A percentile compares a stretch with the other conserved stretches of the same genome.
phyloP scores from a whole-genome alignment of 2,329 filamentous ascomycete species.

The Colletotrichum orbiculare region DNA sequence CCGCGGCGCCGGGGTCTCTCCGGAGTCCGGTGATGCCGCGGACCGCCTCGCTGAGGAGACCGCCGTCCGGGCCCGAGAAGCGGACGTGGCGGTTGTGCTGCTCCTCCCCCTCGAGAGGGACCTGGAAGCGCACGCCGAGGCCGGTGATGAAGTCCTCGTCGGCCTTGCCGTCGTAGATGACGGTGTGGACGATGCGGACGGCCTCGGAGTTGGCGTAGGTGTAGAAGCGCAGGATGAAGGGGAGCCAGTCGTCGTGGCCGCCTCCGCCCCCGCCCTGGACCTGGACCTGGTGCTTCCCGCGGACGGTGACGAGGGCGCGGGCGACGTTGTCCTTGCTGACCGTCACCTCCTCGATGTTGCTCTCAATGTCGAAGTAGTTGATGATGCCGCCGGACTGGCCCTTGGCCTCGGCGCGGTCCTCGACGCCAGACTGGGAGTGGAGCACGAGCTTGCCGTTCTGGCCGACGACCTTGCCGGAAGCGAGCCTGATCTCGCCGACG shows the following conservation, averaged over 20 bases:
- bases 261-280: constrained; percentile 42
- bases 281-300: constrained; percentile 50
- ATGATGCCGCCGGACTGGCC: constrained; percentile 50
- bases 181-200: constrained; percentile 64
- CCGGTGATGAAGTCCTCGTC: constrained; percentile 63
- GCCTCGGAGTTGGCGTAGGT: constrained; percentile 67
- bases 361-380: constrained; percentile 58
- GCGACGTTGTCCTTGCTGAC: constrained; percentile 55
- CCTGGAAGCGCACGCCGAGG: constrained; percentile 65
- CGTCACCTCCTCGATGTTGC: constrained; percentile 61
- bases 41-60: constrained; percentile 67
- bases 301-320: constrained; percentile 59
- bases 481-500: constrained; percentile 52
- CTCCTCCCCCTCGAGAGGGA: constrained; percentile 63
- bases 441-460: constrained; percentile 63
- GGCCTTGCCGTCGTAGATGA: constrained; percentile 64
- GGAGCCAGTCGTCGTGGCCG: constrained; percentile 60
- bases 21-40: constrained; percentile 70
- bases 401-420: constrained; percentile 52
- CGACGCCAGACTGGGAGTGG: constrained; percentile 60
- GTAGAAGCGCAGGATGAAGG: constrained; percentile 68
- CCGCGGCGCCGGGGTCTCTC: constrained; percentile 60
- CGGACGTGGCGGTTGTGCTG: constrained; percentile 69
- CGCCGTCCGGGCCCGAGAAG: constrained; percentile 65
- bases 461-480: constrained; percentile 55